These are phyloP conservation scores for Zizania latifolia DNA, from an alignment of 176 grass and related monocot species.

Conservation along the genomic window DNA sequence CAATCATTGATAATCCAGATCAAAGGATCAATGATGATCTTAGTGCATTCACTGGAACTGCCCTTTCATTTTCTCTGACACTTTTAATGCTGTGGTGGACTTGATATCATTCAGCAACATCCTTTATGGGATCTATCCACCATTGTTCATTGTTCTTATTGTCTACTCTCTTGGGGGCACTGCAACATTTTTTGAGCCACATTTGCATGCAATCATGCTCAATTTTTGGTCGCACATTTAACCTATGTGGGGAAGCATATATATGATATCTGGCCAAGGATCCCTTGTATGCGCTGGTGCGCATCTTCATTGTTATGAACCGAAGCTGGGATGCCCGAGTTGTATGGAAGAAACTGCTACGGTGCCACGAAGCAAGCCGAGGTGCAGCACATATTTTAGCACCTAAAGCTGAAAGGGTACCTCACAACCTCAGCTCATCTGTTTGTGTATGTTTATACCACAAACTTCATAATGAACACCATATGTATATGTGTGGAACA, in stretches of 20 bases:
- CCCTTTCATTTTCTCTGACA: conserved; percentile 79
- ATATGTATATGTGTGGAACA: conserved; percentile 8
- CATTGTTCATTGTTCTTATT: conserved; percentile 87
- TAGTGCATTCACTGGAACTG: conserved; percentile 84
- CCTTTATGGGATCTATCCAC: conserved; percentile 94
- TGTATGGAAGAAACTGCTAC: background rate
- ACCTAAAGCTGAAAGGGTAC: background rate
- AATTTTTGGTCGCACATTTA: background rate
- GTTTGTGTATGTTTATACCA: background rate
- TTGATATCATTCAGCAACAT: conserved; percentile 99
- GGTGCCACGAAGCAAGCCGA: background rate
- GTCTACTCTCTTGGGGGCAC: conserved; percentile 96
- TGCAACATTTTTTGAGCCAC: conserved; percentile 11
- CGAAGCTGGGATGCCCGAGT: background rate
- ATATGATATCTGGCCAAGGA: background rate
- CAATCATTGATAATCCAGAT: conserved; percentile 91
- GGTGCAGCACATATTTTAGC: background rate
- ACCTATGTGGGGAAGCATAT: background rate
- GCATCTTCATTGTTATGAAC: background rate
- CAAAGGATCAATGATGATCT: conserved; percentile 97
- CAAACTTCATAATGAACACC: background rate
- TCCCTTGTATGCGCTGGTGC: background rate
- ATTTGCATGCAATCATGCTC: background rate
- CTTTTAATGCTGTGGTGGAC: conserved; percentile 82
- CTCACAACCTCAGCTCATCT: too few species aligned